Conservation (phyloP, 306 rosid species). For the Prunus armeniaca region DNA sequence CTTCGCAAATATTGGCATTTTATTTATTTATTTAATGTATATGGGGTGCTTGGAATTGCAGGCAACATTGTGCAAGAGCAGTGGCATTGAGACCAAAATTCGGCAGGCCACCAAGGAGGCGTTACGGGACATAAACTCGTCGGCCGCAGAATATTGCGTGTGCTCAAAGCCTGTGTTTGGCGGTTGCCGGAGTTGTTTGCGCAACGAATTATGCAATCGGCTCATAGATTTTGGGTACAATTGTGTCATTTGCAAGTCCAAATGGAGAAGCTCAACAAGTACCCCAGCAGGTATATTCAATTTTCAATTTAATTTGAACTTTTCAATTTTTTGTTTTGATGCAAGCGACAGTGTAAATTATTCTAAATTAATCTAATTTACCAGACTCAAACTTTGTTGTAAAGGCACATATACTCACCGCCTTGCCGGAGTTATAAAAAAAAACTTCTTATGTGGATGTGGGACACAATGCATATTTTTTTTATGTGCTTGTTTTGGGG, state of each 20-base stretch:
- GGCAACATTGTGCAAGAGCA: conserved; percentile 45
- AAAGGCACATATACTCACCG: too few relatives aligned
- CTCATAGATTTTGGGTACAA: conserved; percentile 51
- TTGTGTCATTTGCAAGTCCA: conserved; percentile 65
- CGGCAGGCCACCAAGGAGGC: conserved; percentile 56
- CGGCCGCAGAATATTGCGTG: conserved; percentile 32
- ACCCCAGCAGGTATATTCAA: conserved; percentile 54
- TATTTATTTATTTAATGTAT: background rate
- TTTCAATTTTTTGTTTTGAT: background rate
- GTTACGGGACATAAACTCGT: conserved; percentile 28
- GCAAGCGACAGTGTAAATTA: too few relatives aligned
- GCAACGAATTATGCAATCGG: conserved; percentile 49
- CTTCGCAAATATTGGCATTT: background rate
- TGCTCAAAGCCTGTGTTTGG: conserved; percentile 34
- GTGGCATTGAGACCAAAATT: conserved; percentile 50
- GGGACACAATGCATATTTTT: too few relatives aligned
- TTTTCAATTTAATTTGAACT: background rate
- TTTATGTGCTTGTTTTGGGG: too few relatives aligned
- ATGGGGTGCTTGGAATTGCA: conserved; percentile 10
- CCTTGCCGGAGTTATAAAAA: too few relatives aligned
- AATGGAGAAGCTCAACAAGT: conserved; percentile 53
- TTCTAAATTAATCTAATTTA: too few relatives aligned
- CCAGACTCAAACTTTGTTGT: too few relatives aligned
- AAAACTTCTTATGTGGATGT: too few relatives aligned
- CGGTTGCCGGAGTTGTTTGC: conserved; percentile 70